phyloP scores from a whole-genome alignment of 1,284 basidiomycete species.

The Naganishia albida region DNA sequence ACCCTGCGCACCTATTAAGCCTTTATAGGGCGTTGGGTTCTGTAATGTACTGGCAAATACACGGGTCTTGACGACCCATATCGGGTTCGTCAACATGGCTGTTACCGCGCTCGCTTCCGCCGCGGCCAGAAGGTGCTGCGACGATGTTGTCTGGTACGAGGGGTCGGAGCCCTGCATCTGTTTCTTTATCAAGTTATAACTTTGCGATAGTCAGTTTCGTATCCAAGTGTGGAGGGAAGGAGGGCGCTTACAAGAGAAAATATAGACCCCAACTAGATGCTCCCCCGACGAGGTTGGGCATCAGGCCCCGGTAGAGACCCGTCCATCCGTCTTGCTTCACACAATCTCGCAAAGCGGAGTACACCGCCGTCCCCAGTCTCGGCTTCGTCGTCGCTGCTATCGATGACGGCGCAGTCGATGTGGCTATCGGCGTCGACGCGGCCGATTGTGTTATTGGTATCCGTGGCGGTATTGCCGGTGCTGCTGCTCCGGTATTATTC shows the following conservation, averaged over 20 bases:
- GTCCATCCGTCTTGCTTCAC: slow-evolving; percentile 73
- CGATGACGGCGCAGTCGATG: slow-evolving; percentile 19
- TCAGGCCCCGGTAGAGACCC: slow-evolving; percentile 87
- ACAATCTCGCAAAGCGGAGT: slow-evolving; percentile 71
- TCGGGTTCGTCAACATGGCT: slow-evolving; percentile 92
- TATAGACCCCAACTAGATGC: slow-evolving; percentile 98
- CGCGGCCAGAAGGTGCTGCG: slow-evolving; percentile 82
- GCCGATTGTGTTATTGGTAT: not conserved
- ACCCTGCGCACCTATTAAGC: not conserved
- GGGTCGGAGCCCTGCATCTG: slow-evolving; percentile 55
- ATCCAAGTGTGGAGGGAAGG: not conserved
- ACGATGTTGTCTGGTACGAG: slow-evolving; percentile 63
- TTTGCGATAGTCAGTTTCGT: slow-evolving; percentile 46
- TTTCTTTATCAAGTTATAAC: slow-evolving; percentile 93
- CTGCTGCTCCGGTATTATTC: slow-evolving; percentile 57
- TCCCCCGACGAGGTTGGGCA: slow-evolving; percentile 91
- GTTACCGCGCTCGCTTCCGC: slow-evolving; percentile 96
- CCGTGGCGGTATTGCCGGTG: slow-evolving; percentile 10
- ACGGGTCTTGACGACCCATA: slow-evolving; percentile 97
- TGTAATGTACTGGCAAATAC: slow-evolving; percentile 83
- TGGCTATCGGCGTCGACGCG: slow-evolving; percentile 19
- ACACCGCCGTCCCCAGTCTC: slow-evolving; percentile 75
- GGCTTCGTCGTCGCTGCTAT: slow-evolving; percentile 52
- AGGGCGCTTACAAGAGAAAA: slow-evolving; percentile 82
- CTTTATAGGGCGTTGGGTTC: slow-evolving; percentile 21